Evolutionary conservation across 805 yeast genomes (phyloP), one percentile per base, ranked within the genome.

Genomic region (Monosporozyma yasuniensis): DNA sequence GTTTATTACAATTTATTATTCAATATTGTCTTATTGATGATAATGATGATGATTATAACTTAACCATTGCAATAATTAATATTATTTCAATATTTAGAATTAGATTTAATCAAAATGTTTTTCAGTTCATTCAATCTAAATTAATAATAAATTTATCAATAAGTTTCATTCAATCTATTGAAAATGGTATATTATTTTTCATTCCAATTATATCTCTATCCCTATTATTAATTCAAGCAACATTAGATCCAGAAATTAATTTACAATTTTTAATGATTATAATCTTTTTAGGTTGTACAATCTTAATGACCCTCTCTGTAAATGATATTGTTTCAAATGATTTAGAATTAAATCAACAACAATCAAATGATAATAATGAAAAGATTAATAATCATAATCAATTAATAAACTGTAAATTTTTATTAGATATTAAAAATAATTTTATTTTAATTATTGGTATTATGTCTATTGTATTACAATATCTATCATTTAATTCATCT

Each of bases 391-490:
- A 16, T 18, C 8, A n/a, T 21, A 35, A n/a, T 6, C 34, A 30
- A 27, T 27, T 27, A 11, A 5, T 25, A 25, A 25, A 30, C 10
- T 30, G 34, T 30, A 9, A 41, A 12, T 42, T 42, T n/a, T 28
- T 42, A n/a, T 22, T 49, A 23, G 49, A 54, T 19, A 39, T 59
- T 18, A 52, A 60, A 42, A 54, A 53, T 39, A 60, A 55, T 37
- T 52, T 58, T n/a, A 54, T 59, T 7, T 47, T 60, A 3, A 28
- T 48, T 2, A 53, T 57, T 30, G 73, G 74, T 2, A 12, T 61
- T 1, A 59, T 69, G 50, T 59, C 74, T 2, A 54, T 69, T 2
- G 45, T 67, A 14, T 50, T 72, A 47, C 70, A 69, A 42, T 61
- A 63, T 35, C 49, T 70, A 48, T 69, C 74, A 1, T 61, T 69